Conservation (phyloP, 2,329 filamentous ascomycete genomes). For the Diaporthe sp. region DNA sequence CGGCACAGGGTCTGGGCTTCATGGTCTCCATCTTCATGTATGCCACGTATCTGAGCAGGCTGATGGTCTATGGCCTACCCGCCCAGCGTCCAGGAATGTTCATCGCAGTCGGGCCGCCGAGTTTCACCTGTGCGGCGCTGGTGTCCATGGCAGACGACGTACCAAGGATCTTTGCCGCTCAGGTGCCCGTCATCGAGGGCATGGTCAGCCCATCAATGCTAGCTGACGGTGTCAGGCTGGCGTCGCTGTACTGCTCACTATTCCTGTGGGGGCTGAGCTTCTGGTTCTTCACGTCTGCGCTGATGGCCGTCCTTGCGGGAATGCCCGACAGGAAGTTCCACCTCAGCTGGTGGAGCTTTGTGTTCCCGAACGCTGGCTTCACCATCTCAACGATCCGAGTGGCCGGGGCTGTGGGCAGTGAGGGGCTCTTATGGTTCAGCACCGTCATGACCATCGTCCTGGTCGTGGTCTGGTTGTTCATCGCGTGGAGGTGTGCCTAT, state of each 20-base stretch:
- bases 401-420: slow-evolving; percentile 62
- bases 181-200: slow-evolving; percentile 53
- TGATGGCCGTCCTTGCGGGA: slow-evolving; percentile 54
- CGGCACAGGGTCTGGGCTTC: slow-evolving; percentile 71
- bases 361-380: slow-evolving; percentile 74
- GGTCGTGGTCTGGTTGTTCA: slow-evolving; percentile 65
- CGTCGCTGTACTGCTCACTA: slow-evolving; percentile 57
- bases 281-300: slow-evolving; percentile 66
- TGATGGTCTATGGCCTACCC: slow-evolving; percentile 67
- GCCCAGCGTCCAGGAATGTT: slow-evolving; percentile 70
- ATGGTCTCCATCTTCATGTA: slow-evolving; percentile 69
- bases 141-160: slow-evolving; percentile 47
- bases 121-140: slow-evolving; percentile 53
- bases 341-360: slow-evolving; percentile 70
- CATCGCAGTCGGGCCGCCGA: slow-evolving; percentile 70
- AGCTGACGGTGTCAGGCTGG: slow-evolving; percentile 38
- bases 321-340: slow-evolving; percentile 49
- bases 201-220: slow-evolving; percentile 33
- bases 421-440: slow-evolving; percentile 62
- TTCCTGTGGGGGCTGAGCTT: slow-evolving; percentile 72
- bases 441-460: slow-evolving; percentile 66
- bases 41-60: slow-evolving; percentile 66
- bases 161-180: slow-evolving; percentile 43
- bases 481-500: slow-evolving; percentile 57
- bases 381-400: slow-evolving; percentile 68